Conservation (phyloP, 345 rosid genomes). For the Pistacia integerrima region DNA sequence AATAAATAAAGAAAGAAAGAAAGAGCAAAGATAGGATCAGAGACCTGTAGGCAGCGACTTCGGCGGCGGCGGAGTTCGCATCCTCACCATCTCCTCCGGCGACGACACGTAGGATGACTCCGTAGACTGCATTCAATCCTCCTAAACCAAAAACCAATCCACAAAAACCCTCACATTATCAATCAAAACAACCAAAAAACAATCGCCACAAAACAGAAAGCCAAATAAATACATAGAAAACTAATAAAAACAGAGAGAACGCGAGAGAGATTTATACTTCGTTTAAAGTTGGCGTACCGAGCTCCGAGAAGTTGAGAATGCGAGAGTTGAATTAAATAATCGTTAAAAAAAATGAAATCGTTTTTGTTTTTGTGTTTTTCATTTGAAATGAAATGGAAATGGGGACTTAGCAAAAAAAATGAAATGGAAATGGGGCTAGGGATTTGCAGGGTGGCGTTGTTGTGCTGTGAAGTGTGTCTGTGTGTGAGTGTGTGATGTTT, state of each 20-base stretch:
- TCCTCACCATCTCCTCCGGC: constrained; percentile 59
- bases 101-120: constrained; percentile 81
- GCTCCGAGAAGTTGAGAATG: background rate
- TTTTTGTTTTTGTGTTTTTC: background rate
- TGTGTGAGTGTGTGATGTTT: background rate
- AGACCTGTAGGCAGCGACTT: constrained; percentile 70
- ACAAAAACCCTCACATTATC: constrained; percentile 15
- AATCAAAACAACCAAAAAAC: background rate
- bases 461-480: background rate
- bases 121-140: constrained; percentile 70
- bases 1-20: too few species aligned
- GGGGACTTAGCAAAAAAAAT: too few species aligned
- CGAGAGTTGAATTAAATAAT: background rate
- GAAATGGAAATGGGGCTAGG: constrained; percentile 1
- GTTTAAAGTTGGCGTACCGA: background rate
- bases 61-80: constrained; percentile 70
- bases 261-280: background rate
- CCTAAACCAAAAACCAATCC: background rate
- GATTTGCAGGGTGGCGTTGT: background rate
- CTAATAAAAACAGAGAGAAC: background rate
- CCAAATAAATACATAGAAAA: background rate
- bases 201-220: background rate
- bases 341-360: background rate
- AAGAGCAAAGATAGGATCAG: constrained; percentile 44
- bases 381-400: too few species aligned